phyloP scores from a whole-genome alignment of 192 early-diverging fungal genomes.

The Backusella luteola region DNA sequence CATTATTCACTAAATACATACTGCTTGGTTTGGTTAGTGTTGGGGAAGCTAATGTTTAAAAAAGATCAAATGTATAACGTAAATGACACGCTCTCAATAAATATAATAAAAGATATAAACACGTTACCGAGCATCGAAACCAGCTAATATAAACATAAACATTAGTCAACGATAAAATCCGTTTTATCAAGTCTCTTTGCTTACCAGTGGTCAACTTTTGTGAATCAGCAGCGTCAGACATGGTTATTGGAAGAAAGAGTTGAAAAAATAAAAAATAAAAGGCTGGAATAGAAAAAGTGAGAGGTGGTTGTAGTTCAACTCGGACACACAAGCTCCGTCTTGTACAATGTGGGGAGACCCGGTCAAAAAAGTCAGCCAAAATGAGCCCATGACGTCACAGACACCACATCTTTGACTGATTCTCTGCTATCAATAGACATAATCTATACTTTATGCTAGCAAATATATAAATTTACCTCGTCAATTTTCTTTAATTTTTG shows the following conservation, averaged over 20 bases:
- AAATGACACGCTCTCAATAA: neutral
- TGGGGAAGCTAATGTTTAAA: conserved; percentile 70
- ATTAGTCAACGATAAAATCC: neutral
- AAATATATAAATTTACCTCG: neutral
- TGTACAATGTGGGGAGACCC: conserved; percentile 5
- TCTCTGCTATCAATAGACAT: neutral
- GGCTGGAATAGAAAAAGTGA: neutral
- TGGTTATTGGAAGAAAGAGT: conserved; percentile 15
- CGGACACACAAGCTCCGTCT: neutral
- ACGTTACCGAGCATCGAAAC: conserved; percentile 56
- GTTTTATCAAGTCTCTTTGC: neutral
- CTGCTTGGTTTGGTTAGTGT: conserved; percentile 97
- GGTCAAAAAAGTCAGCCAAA: neutral
- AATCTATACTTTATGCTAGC: neutral
- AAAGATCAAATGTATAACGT: neutral
- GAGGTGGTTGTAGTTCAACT: neutral
- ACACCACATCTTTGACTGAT: neutral
- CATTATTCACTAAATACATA: conserved; percentile 4
- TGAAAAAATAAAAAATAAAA: conserved; percentile 8
- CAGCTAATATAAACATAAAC: conserved; percentile 38
- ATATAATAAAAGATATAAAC: neutral
- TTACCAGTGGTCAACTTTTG: conserved; percentile 27
- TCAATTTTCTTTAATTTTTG: neutral
- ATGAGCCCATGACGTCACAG: neutral
- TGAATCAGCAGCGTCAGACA: conserved; percentile 28